Evolutionary conservation across 2,329 filamentous ascomycete genomes (phyloP).

Genomic region (Ilyonectria destructans): DNA sequence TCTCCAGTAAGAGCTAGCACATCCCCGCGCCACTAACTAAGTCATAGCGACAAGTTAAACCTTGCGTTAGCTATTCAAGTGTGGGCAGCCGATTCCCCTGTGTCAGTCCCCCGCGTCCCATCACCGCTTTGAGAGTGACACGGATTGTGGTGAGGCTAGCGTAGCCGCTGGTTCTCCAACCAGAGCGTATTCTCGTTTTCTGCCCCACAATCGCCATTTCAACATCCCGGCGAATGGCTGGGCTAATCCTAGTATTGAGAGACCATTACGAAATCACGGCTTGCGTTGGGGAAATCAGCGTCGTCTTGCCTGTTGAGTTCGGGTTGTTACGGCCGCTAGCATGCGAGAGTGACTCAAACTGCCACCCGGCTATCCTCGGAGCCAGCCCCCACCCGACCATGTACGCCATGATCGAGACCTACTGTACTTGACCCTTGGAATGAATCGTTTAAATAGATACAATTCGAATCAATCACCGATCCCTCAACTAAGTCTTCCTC

Average conservation of each 20-base stretch:
- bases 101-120: neutral
- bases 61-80: neutral
- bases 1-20: too few relatives aligned
- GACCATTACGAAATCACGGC: neutral
- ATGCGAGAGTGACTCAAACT: neutral
- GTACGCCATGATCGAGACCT: neutral
- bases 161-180: neutral
- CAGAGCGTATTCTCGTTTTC: neutral
- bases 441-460: neutral
- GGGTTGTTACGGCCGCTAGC: conserved; percentile 5
- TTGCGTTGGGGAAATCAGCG: neutral
- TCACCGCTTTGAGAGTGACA: neutral
- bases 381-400: neutral
- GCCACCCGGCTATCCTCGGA: neutral
- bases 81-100: neutral
- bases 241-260: neutral
- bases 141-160: neutral
- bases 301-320: neutral
- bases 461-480: neutral
- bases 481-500: neutral
- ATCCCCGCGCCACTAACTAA: too few relatives aligned
- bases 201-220: neutral
- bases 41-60: too few relatives aligned
- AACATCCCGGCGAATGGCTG: neutral
- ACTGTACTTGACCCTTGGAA: neutral